A percentile compares a stretch with the other conserved stretches of the same genome.
phyloP scores from a whole-genome alignment of 495 filamentous ascomycete genomes.

The Rhizodiscina lignyota region DNA sequence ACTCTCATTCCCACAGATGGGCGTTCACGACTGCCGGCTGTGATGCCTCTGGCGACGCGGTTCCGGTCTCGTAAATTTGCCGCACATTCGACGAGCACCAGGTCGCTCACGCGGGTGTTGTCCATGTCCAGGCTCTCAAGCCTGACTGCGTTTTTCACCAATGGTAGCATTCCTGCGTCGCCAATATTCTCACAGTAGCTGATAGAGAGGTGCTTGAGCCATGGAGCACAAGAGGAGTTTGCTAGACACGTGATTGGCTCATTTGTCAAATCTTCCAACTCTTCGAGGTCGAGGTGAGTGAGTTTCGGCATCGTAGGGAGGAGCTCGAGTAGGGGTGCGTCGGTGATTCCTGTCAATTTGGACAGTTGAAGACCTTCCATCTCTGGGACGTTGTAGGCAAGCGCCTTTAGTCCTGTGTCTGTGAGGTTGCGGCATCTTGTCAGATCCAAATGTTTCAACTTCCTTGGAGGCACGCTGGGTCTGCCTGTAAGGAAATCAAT shows the following conservation, averaged over 20 bases:
- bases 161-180: slow-evolving; percentile 68
- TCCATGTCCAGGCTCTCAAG: slow-evolving; percentile 72
- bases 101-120: slow-evolving; percentile 79
- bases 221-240: slow-evolving; percentile 49
- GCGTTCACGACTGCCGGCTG: slow-evolving; percentile 10
- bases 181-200: slow-evolving; percentile 78
- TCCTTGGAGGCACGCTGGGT: slow-evolving; percentile 62
- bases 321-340: slow-evolving; percentile 54
- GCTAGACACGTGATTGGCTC: slow-evolving; percentile 52
- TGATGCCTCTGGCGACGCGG: slow-evolving; percentile 22
- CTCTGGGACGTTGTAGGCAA: slow-evolving; percentile 60
- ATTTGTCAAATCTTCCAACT: slow-evolving; percentile 64
- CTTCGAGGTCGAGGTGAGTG: slow-evolving; percentile 81
- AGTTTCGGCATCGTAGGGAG: slow-evolving; percentile 58
- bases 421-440: slow-evolving; percentile 61
- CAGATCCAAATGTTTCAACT: slow-evolving; percentile 70
- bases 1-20: slow-evolving; percentile 47
- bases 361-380: slow-evolving; percentile 70
- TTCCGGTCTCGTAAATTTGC: slow-evolving; percentile 40
- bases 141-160: slow-evolving; percentile 56
- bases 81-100: slow-evolving; percentile 77
- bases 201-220: slow-evolving; percentile 66
- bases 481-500: slow-evolving; percentile 61
- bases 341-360: slow-evolving; percentile 52
- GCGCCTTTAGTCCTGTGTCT: slow-evolving; percentile 43